Conservation (phyloP, 2,329 filamentous ascomycete species). For the Epichloe typhina region DNA sequence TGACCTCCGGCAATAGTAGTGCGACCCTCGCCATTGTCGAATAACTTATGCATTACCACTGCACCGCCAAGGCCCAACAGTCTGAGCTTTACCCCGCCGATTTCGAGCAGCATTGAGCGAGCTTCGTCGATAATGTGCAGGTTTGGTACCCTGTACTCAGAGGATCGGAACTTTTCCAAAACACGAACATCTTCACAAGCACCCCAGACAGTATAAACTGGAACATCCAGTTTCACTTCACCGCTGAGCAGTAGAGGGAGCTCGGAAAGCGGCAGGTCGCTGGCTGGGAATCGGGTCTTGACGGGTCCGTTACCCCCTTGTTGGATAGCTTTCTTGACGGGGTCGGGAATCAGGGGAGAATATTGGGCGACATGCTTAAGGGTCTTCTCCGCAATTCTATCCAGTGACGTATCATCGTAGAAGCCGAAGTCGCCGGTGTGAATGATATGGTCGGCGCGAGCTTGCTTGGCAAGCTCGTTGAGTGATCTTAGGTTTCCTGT, state of each 20-base stretch:
- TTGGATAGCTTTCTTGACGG: slow-evolving; percentile 54
- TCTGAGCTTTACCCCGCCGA: slow-evolving; percentile 91
- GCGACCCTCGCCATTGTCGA: slow-evolving; percentile 94
- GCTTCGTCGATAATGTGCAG: slow-evolving; percentile 98
- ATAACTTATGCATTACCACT: slow-evolving; percentile 99
- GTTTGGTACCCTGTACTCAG: slow-evolving; percentile 95
- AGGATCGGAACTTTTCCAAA: slow-evolving; percentile 90
- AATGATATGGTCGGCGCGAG: slow-evolving; percentile 92
- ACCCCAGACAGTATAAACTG: slow-evolving; percentile 98
- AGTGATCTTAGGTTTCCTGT: slow-evolving; percentile 87
- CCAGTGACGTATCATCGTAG: slow-evolving; percentile 90
- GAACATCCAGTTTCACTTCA: slow-evolving; percentile 82
- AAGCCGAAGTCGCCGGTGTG: slow-evolving; percentile 99
- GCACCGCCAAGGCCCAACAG: slow-evolving; percentile 87
- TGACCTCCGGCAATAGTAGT: slow-evolving; percentile 97
- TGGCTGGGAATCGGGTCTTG: slow-evolving; percentile 70
- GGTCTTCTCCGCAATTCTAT: slow-evolving; percentile 97
- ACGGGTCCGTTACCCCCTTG: slow-evolving; percentile 60
- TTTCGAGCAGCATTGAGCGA: slow-evolving; percentile 84
- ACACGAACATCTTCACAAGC: slow-evolving; percentile 97
- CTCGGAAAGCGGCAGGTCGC: slow-evolving; percentile 83
- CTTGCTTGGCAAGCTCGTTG: slow-evolving; percentile 91
- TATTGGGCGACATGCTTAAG: slow-evolving; percentile 98
- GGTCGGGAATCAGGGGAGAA: slow-evolving; percentile 80
- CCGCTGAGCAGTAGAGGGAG: slow-evolving; percentile 79